Evolutionary conservation across 202 grass and related monocot genomes (phyloP).

Genomic region (Musa balbisiana): DNA sequence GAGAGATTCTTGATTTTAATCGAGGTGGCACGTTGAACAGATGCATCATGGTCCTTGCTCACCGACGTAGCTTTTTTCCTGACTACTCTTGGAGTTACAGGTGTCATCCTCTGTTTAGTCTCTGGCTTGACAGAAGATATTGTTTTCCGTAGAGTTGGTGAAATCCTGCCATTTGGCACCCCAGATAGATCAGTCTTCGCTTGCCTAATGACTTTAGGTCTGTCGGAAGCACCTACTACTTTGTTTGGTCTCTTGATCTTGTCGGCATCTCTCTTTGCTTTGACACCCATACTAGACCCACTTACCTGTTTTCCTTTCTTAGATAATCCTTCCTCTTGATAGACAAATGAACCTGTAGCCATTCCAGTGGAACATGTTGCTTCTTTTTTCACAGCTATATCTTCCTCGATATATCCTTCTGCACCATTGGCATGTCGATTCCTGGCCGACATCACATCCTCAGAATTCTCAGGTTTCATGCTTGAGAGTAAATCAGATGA

Average conservation of each 20-base stretch:
- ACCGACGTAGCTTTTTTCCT: constrained; percentile 27
- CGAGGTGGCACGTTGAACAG: constrained; percentile 10
- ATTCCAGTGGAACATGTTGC: not conserved
- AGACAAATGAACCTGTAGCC: not conserved
- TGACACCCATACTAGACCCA: not conserved
- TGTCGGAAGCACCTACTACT: constrained; percentile 16
- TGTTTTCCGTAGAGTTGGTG: constrained; percentile 6
- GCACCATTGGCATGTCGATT: constrained; percentile 19
- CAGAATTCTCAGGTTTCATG: constrained; percentile 25
- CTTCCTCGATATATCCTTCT: constrained; percentile 26
- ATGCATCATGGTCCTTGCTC: constrained; percentile 14
- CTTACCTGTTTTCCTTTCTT: not conserved
- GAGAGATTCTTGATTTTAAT: constrained; percentile 17
- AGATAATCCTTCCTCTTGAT: not conserved
- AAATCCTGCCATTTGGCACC: constrained; percentile 8
- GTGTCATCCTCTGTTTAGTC: constrained; percentile 23
- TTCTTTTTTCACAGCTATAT: constrained; percentile 7
- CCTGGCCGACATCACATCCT: constrained; percentile 16
- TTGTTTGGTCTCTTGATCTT: constrained; percentile 20
- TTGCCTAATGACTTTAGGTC: constrained; percentile 23
- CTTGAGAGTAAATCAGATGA: constrained; percentile 4
- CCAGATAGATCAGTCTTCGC: constrained; percentile 6
- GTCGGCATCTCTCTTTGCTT: constrained; percentile 22
- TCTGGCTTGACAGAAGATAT: constrained; percentile 5
- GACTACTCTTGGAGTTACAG: constrained; percentile 26